A percentile compares a stretch with the other conserved stretches of the same genome.
These are phyloP conservation scores for Coffea humblotiana DNA, from an alignment of 305 asterid genomes.

Conservation along the genomic window DNA sequence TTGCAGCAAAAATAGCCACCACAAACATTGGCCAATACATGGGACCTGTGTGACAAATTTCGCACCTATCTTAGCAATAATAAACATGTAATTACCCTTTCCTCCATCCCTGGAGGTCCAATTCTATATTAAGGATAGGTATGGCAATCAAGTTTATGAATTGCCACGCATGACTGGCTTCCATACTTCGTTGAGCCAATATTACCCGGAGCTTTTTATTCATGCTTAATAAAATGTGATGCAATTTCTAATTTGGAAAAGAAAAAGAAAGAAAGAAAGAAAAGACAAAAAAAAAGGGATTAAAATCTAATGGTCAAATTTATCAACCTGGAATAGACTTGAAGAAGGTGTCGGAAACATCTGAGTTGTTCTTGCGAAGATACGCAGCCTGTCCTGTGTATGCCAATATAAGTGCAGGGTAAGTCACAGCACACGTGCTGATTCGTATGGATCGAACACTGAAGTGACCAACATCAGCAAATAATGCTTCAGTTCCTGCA, in stretches of 20 bases:
- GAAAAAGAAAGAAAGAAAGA: too few relatives aligned
- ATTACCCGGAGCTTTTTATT: too few relatives aligned
- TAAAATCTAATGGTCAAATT: background rate
- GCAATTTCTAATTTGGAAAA: too few relatives aligned
- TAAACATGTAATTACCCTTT: too few relatives aligned
- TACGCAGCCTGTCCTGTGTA: slow-evolving; percentile 59
- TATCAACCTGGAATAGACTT: slow-evolving; percentile 52
- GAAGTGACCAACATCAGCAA: slow-evolving; percentile 69
- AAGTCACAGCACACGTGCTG: slow-evolving; percentile 52
- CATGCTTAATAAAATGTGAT: too few relatives aligned
- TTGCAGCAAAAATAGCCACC: slow-evolving; percentile 57
- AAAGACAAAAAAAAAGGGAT: too few relatives aligned
- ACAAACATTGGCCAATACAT: slow-evolving; percentile 79
- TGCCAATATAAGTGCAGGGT: slow-evolving; percentile 50
- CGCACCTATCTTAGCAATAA: too few relatives aligned
- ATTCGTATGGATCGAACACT: slow-evolving; percentile 51
- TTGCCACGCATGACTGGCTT: background rate
- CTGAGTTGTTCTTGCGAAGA: slow-evolving; percentile 36
- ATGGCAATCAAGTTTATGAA: too few relatives aligned
- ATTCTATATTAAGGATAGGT: too few relatives aligned
- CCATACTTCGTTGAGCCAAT: too few relatives aligned
- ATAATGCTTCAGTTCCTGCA: slow-evolving; percentile 71
- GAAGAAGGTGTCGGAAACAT: slow-evolving; percentile 42
- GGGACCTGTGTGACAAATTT: slow-evolving; percentile 7
- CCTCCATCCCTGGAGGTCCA: too few relatives aligned